A percentile compares a stretch with the other conserved stretches of the same genome.
Evolutionary conservation across 73 alveolate genomes (phyloP).

Genomic region (Durusdinium trenchii): DNA sequence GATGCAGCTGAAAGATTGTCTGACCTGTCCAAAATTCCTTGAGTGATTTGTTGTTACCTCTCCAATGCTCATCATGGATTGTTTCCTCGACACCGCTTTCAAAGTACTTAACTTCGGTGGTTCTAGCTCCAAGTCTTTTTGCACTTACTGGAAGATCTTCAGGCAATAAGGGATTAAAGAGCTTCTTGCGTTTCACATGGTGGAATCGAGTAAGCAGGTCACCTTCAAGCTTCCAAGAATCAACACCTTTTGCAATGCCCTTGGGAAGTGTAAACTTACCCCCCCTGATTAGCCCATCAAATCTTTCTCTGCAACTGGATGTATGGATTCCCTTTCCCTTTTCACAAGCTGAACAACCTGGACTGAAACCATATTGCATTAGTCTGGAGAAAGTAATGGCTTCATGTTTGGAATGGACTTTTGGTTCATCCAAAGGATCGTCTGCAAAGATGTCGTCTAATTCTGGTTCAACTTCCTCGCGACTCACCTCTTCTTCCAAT

Average conservation of each 20-base stretch:
- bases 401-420: background rate
- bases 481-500: background rate
- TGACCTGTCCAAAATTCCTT: background rate
- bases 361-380: background rate
- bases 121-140: background rate
- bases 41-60: background rate
- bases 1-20: background rate
- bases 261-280: background rate
- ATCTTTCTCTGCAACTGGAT: background rate
- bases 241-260: background rate
- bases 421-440: background rate
- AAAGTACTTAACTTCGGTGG: background rate
- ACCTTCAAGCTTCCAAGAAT: conserved; percentile 26
- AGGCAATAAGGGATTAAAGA: background rate
- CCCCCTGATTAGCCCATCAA: background rate
- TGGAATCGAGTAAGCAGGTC: background rate
- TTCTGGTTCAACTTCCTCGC: background rate
- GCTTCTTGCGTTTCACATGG: background rate
- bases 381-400: background rate
- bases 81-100: background rate
- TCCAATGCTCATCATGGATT: background rate
- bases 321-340: background rate
- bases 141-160: background rate
- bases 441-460: background rate
- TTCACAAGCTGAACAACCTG: background rate